phyloP scores from a whole-genome alignment of 2,329 filamentous ascomycete species.

The Mycosphaerella arachidis region DNA sequence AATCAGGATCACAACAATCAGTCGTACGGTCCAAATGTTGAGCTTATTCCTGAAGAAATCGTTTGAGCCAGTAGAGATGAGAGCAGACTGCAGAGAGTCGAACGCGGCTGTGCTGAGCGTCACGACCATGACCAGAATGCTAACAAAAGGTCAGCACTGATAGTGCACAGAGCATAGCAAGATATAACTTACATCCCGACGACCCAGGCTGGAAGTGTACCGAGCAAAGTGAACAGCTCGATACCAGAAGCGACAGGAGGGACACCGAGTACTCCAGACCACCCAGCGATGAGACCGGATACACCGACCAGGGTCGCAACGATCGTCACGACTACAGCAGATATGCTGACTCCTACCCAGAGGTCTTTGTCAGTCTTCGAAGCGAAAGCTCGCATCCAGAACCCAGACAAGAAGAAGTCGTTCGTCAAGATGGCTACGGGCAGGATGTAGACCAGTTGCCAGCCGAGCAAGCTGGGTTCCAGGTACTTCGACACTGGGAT shows the following conservation, averaged over 20 bases:
- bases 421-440: conserved; percentile 77
- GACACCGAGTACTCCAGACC: conserved; percentile 67
- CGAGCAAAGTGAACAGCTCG: conserved; percentile 71
- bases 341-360: conserved; percentile 67
- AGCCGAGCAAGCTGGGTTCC: conserved; percentile 67
- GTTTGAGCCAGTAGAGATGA: conserved; percentile 75
- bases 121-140: conserved; percentile 69
- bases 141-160: neutral
- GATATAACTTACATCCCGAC: conserved; percentile 55
- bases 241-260: conserved; percentile 60
- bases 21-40: conserved; percentile 69
- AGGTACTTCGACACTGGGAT: conserved; percentile 66
- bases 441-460: conserved; percentile 81
- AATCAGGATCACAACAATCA: conserved; percentile 65
- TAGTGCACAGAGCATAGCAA: neutral
- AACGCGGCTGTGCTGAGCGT: conserved; percentile 69
- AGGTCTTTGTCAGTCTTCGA: conserved; percentile 75
- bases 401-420: conserved; percentile 79
- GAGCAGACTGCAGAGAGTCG: conserved; percentile 74
- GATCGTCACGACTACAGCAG: conserved; percentile 59
- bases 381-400: conserved; percentile 80
- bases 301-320: conserved; percentile 69
- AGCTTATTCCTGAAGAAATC: conserved; percentile 80
- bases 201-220: conserved; percentile 72
- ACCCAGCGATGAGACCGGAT: conserved; percentile 70